These are phyloP conservation scores for Lachancea mirantina DNA, from an alignment of 805 yeast genomes.

Conservation along the genomic window DNA sequence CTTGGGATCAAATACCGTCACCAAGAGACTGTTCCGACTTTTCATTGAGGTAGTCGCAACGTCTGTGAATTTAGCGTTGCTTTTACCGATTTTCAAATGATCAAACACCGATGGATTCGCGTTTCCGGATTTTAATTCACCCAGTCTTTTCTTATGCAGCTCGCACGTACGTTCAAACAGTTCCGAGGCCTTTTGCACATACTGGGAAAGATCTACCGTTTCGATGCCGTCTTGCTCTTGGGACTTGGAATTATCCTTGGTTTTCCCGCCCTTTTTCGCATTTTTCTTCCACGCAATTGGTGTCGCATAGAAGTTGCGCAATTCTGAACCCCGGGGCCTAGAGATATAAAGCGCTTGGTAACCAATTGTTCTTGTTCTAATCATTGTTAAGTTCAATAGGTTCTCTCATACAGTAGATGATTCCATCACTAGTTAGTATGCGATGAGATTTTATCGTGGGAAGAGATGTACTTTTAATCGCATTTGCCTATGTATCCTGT, in stretches of 20 bases:
- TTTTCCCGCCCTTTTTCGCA: constrained; percentile 8
- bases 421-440: no score
- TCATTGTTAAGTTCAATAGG: no score
- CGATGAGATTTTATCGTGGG: no score
- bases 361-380: no score
- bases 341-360: no score
- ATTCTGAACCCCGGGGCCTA: no score
- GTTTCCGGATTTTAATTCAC: constrained; percentile 62
- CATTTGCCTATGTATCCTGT: no score
- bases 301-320: no score
- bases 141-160: constrained; percentile 46
- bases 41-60: constrained; percentile 67
- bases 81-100: constrained; percentile 43
- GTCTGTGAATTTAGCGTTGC: constrained; percentile 44
- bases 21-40: constrained; percentile 55
- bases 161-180: constrained; percentile 44
- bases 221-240: constrained; percentile 13
- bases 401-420: no score
- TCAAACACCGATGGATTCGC: constrained; percentile 64
- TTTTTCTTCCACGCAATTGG: constrained; percentile 4
- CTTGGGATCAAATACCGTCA: constrained; percentile 85
- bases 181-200: constrained; percentile 11
- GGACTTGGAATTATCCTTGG: constrained; percentile 12
- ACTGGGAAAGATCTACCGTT: constrained; percentile 14
- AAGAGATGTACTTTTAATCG: no score